Evolutionary conservation across 2,329 filamentous ascomycete genomes (phyloP).

Genomic region (Cladosporium sp.): DNA sequence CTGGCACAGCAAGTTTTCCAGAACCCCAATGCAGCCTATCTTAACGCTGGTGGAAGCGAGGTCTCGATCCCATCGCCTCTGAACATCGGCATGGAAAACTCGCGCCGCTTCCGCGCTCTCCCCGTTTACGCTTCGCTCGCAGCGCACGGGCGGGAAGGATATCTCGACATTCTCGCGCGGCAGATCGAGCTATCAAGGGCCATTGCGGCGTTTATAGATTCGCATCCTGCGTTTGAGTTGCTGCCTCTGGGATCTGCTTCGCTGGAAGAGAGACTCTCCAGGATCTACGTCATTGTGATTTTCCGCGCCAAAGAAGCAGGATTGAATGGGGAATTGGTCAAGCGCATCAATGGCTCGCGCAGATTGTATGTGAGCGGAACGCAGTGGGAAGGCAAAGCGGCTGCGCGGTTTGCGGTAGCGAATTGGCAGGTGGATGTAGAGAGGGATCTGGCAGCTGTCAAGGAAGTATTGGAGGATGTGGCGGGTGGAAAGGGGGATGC

Average conservation of each 20-base stretch:
- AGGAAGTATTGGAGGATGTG: slow-evolving; percentile 49
- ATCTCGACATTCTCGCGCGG: slow-evolving; percentile 63
- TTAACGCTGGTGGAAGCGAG: slow-evolving; percentile 39
- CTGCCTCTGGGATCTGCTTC: slow-evolving; percentile 49
- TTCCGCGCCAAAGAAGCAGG: slow-evolving; percentile 66
- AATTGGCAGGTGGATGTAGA: slow-evolving; percentile 75
- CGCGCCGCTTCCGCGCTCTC: slow-evolving; percentile 82
- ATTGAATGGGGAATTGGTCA: slow-evolving; percentile 64
- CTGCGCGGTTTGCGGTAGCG: slow-evolving; percentile 77
- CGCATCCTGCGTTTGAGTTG: slow-evolving; percentile 61
- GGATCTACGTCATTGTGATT: slow-evolving; percentile 67
- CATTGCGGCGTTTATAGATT: slow-evolving; percentile 60
- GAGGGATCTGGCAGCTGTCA: slow-evolving; percentile 63
- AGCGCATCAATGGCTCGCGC: slow-evolving; percentile 67
- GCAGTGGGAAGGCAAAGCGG: slow-evolving; percentile 67
- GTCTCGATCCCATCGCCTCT: slow-evolving; percentile 68
- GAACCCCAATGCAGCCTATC: slow-evolving; percentile 83
- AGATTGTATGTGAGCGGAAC: slow-evolving; percentile 82
- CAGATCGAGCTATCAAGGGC: slow-evolving; percentile 69
- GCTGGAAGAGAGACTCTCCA: slow-evolving; percentile 40
- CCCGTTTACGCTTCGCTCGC: slow-evolving; percentile 78
- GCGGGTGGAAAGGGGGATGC: not conserved
- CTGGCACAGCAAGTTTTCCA: slow-evolving; percentile 64
- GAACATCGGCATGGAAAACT: slow-evolving; percentile 87
- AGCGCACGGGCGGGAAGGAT: slow-evolving; percentile 67